Base-by-base conservation (phyloP, 805 yeast genomes). In the Kodamaea jinghongensis region DNA sequence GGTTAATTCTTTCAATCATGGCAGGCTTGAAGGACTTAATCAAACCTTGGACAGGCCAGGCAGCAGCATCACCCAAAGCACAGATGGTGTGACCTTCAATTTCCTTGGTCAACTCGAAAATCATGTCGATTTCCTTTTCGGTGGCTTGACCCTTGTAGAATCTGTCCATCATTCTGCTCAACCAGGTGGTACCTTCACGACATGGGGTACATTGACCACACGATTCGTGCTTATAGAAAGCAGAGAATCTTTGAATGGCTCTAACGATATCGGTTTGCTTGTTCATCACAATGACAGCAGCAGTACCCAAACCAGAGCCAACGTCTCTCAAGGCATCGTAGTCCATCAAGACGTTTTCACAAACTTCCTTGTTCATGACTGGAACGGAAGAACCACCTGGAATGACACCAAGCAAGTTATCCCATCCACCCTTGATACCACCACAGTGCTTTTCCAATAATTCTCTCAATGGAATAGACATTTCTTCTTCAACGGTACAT, bases 181-280 rank as follows among this genome's bases (percentile, higher is more conserved):
- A 70, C 84, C 91, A 87, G 14, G 95, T 83, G 31, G 96, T 86
- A 43, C 96, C 96, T 68, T 87, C 96, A 62, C 96, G 80, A 69
- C 96, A 87, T 43, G 96, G 96, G 3, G 96, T 87, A 71, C 96
- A 87, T 70, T 87, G 96, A 44, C 96, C 95, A 70, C 96, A 87
- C 6, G 93, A 83, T 73, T 87, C 96, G 67, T 87, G 96, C 71
- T 83, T 85, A 72, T 86, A 87, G 64, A 87, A 87, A 31, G 85
- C 80, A 31, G 91, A 65, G 56, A 87, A 78, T 64, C 96, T 76
- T 66, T 87, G 95, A 60, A 87, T 87, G 51, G 91, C 93, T 49
- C 88, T 76, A 46, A 87, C 79, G 39, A 87, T 79, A 61, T 87
- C 95, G 28, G 95, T 84, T 54, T 81, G 79, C 70, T 86, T 83